Percentiles rank a stretch among this genome's conserved stretches.
Conservation (phyloP, 176 grass and related monocot genomes). For the Puccinellia tenuiflora region DNA sequence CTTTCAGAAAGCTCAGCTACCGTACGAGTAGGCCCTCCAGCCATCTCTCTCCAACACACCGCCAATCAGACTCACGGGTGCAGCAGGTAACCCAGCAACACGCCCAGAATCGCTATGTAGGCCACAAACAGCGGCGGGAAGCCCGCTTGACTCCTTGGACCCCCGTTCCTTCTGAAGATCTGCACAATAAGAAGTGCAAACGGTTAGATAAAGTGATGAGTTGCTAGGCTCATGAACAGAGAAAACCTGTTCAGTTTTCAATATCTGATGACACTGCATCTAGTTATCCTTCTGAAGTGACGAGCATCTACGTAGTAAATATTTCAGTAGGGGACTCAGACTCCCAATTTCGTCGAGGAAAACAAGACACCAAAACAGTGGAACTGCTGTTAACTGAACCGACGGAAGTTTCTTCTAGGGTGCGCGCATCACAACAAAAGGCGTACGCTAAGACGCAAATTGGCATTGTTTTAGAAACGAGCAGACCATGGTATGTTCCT, state of each 20-base stretch:
- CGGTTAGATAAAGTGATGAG: not conserved
- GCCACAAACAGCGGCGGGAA: constrained; percentile 31
- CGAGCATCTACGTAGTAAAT: no score
- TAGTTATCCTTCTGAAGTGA: not conserved
- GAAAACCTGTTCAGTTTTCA: not conserved
- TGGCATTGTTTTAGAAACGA: not conserved
- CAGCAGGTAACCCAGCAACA: constrained; percentile 63
- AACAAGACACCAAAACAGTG: not conserved
- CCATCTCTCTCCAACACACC: not conserved
- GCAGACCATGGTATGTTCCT: not conserved
- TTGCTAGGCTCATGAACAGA: not conserved
- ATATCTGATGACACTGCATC: not conserved
- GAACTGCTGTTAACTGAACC: not conserved
- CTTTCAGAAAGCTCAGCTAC: not conserved
- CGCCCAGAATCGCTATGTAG: constrained; percentile 24
- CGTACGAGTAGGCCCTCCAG: not conserved
- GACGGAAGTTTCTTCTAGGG: not conserved
- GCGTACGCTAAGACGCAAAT: not conserved
- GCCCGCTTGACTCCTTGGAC: not conserved
- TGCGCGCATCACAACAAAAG: not conserved
- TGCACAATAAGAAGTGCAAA: constrained; percentile 1
- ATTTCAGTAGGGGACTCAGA: not conserved
- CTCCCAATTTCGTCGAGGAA: not conserved
- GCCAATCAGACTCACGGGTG: constrained; percentile 31
- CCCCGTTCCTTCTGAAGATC: constrained; percentile 24